phyloP scores from a whole-genome alignment of 2,329 filamentous ascomycete species.

The Epichloe hybrida region DNA sequence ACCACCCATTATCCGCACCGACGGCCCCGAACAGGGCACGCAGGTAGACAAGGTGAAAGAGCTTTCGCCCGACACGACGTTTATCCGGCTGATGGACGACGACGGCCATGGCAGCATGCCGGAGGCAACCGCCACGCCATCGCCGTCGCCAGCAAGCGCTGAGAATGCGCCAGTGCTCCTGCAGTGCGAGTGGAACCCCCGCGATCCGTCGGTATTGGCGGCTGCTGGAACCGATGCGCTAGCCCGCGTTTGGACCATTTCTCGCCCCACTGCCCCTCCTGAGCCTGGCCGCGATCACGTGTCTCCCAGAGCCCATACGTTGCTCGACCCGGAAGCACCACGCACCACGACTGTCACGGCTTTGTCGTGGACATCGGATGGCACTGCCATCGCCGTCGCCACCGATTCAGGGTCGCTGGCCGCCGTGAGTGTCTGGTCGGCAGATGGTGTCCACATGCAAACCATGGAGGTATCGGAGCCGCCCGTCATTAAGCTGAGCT shows the following conservation, averaged over 20 bases:
- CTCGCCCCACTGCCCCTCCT: conserved; percentile 35
- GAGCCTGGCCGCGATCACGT: conserved; percentile 28
- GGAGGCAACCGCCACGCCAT: conserved; percentile 18
- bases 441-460: conserved; percentile 37
- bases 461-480: conserved; percentile 44
- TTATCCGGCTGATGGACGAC: conserved; percentile 41
- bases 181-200: conserved; percentile 57
- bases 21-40: conserved; percentile 50
- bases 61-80: conserved; percentile 44
- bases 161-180: conserved; percentile 48
- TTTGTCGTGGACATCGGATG: conserved; percentile 47
- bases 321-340: conserved; percentile 41
- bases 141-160: conserved; percentile 23
- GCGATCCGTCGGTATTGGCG: conserved; percentile 50
- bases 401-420: conserved; percentile 38
- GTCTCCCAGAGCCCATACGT: conserved; percentile 21
- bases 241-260: conserved; percentile 54
- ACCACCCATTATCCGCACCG: conserved; percentile 40
- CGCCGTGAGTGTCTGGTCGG: conserved; percentile 42
- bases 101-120: conserved; percentile 18
- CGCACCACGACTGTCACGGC: conserved; percentile 40
- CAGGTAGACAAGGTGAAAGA: conserved; percentile 52
- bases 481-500: conserved; percentile 48
- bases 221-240: conserved; percentile 57
- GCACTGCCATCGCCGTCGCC: conserved; percentile 42